A percentile compares a stretch with the other conserved stretches of the same genome.
Conservation (phyloP, 1,139 yeast genomes). For the Arxiozyma heterogenica region DNA sequence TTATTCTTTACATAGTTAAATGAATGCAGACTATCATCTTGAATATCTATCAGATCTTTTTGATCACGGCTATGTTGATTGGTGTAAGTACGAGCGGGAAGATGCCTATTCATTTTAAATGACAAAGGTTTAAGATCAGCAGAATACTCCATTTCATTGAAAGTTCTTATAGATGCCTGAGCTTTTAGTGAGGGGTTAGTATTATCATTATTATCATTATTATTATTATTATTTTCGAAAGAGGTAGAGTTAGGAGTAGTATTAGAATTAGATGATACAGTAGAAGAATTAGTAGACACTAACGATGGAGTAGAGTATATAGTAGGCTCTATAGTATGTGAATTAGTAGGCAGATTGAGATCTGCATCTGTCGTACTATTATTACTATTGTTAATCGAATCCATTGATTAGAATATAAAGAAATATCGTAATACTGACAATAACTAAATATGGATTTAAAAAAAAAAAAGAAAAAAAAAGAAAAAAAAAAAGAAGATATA, state of each 20-base stretch:
- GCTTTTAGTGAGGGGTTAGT: neutral
- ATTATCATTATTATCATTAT: neutral
- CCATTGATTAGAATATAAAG: neutral
- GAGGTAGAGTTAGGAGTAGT: neutral
- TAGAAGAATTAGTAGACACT: neutral
- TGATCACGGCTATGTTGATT: neutral
- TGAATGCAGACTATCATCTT: neutral
- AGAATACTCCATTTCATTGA: slow-evolving; percentile 3
- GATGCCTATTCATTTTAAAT: slow-evolving; percentile 10
- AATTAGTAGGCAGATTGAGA: neutral
- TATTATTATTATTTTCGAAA: neutral
- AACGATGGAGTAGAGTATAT: neutral
- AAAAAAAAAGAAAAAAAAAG: no score
- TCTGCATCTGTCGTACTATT: neutral
- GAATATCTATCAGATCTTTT: neutral
- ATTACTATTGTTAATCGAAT: no score
- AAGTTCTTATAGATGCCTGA: neutral
- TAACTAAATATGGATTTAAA: neutral
- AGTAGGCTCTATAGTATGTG: neutral
- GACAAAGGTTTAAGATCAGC: slow-evolving; percentile 18
- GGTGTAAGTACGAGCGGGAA: neutral
- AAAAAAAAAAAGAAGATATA: neutral
- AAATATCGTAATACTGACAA: neutral
- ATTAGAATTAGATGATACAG: neutral
- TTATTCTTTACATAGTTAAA: neutral